Evolutionary conservation across 768 basidiomycete genomes (phyloP), one percentile per base, ranked within the genome.

Genomic region (Amanita phalloides): DNA sequence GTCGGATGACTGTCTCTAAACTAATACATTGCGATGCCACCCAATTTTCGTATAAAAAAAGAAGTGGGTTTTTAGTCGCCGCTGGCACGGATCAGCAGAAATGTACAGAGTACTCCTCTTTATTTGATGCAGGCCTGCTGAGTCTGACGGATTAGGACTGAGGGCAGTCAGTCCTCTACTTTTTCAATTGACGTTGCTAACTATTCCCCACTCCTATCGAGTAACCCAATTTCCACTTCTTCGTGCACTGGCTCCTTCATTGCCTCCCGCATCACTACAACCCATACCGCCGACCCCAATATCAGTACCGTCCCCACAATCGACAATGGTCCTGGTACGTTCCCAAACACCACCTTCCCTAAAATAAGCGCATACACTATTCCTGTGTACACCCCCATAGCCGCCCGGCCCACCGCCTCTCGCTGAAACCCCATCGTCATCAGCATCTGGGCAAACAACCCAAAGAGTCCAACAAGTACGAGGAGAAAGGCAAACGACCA

Each of bases 391-490:
- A 84, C 64, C 0, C 77, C 82, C 56, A 88, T 67, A 4, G 75
- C 69, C 0, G 76, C 79, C 11, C 83, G 67, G 0, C 79, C 78
- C 0, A 79, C 82, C 4, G 77, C 77, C 60, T 86, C 83, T 1
- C 75, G 71, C 50, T 79, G 80, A 60, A 78, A 64, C 20, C 81
- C 83, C 58, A 77, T 66, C 17, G 51, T 52, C 30, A 52, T 32
- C 3, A 52, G 6, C 6, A 76, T 69, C 71, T 82, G 79, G 1
- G 73, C 77, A 13, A 67, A 53, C 54, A 79, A 77, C 1, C 78
- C 78, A 49, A 77, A 71, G 0, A 78, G 45, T 2, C 79, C 77
- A 26, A 81, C 78, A 61, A 79, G 79, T 78, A 71, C 46, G 10
- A 81, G 63, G 37, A 81, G 64, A 0, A 60, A 57, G 4, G 78